Base-by-base conservation (phyloP, 1,139 yeast species). In the Geotrichum reessii region DNA sequence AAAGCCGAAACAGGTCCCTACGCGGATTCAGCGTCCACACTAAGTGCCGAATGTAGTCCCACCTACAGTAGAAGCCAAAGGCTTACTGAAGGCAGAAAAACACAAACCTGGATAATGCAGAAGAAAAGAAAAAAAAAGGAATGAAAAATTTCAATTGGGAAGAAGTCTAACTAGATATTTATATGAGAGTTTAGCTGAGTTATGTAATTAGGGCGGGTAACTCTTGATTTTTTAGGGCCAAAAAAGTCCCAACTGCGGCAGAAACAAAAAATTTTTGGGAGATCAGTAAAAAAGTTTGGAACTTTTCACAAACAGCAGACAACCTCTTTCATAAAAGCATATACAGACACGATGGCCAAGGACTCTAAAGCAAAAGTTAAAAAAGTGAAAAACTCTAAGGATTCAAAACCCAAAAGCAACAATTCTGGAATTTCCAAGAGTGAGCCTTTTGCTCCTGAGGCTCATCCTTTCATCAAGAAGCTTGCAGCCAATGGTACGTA, bases 401-500 rank as follows among this genome's bases (percentile, higher is more conserved):
- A 48, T 2, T 19, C 49, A 17, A 56, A 56, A 56, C 47, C 59
- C 4, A 48, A 48, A 46, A 49, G 47, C 24, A 46, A 48, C 48
- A 27, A 19, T 17, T n/a, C 52, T 6, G 50, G 28, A 1, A 21
- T 44, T 22, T n/a, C 48, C 11, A 56, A 56, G 47, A 21, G 40
- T 1, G 59, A 52, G 12, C 31, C 56, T 3, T 56, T 56, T 44
- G 33, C 57, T 17, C 57, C 60, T 8, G 57, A 72, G 60, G 69
- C 76, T 2, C 73, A 73, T 44, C 72, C 80, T 1, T 87, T 90
- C 70, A 89, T 90, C 46, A 88, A 87, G 74, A 86, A 86, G 67
- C 77, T 91, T 62, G 96, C 96, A 0, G 88, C 96, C 7, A 89
- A 89, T 67, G 87, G 78, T 74, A 62, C 3, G 49, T 25, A 21